Base-by-base conservation (phyloP, 2,329 filamentous ascomycete genomes). In the Fusarium mundagurra region DNA sequence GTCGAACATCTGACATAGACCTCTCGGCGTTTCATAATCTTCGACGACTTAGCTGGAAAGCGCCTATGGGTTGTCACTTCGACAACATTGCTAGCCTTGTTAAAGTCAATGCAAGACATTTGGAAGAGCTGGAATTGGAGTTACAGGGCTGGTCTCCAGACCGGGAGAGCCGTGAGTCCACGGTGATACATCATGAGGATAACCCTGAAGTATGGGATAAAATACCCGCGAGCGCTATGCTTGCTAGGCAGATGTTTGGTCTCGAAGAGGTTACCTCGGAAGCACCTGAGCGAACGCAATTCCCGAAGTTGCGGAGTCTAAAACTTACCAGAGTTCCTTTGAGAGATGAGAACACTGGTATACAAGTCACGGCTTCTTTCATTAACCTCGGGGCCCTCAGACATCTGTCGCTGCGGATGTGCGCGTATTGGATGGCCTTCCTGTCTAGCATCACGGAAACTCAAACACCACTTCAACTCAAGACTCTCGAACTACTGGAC, bases 241-340 rank as follows among this genome's bases (percentile, higher is more conserved):
- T 57, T 5, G 17, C 38, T 2, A 24, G 64, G 4, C 8, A 45
- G 20, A 45, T 51, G 20, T 64, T 63, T 17, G 57, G 50, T 4
- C 24, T 69, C 4, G 12, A 31, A 6, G 14, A 0, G 9, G 2
- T 1, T 2, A 3, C 3, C 3, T 3, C 31, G 1, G 17, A 27
- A 3, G 1, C 20, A 1, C 1, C 22, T n/a, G 9, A 7, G 9
- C 33, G 8, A 2, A 7, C n/a, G 6, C 11, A 3, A 0, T 57
- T 27, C 6, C 64, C 57, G 1, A 55, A n/a, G 14, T 7, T 69
- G 8, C 22, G 16, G 0, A 57, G n/a, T 1, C 7, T 69, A 7
- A 64, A 17, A 5, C 27, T 64, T 3, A 47, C 43, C 0, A 41
- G 67, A 1, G 12, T 47, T 1, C 65, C 58, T 0, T 20, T 69